phyloP scores from a whole-genome alignment of 306 rosid genomes.

The Pyrus bretschneideri region DNA sequence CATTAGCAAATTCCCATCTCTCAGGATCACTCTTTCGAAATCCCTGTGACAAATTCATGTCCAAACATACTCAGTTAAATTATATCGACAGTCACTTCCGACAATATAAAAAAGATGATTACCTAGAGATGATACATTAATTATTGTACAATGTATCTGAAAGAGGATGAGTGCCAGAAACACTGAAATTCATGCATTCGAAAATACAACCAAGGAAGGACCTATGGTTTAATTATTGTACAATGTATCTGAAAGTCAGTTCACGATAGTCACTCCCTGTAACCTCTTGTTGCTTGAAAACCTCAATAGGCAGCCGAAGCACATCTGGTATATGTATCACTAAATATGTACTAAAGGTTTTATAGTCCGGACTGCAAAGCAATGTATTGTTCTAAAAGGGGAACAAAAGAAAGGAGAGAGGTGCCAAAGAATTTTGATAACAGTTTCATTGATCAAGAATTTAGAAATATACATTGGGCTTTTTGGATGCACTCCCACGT shows the following conservation, averaged over 20 bases:
- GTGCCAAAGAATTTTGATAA: not conserved
- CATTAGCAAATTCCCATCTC: conserved; percentile 95
- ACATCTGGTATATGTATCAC: not conserved
- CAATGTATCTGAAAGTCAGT: too few species aligned
- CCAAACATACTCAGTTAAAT: not conserved
- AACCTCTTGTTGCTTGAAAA: not conserved
- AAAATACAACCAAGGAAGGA: not conserved
- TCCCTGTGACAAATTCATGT: conserved; percentile 50
- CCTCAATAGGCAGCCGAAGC: not conserved
- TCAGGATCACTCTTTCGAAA: conserved; percentile 89
- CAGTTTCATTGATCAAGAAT: not conserved
- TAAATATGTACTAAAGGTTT: not conserved
- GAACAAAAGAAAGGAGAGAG: not conserved
- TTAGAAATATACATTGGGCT: not conserved
- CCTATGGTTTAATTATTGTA: not conserved
- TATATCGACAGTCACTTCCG: not conserved
- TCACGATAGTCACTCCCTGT: too few species aligned
- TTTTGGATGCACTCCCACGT: not conserved
- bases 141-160: not conserved
- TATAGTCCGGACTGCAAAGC: not conserved
- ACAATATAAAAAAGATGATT: not conserved
- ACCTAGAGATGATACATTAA: not conserved
- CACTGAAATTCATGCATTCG: not conserved
- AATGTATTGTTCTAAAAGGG: not conserved
- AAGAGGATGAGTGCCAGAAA: not conserved